phyloP scores from a whole-genome alignment of 768 basidiomycete genomes.

The Rhizopogon roseolus region DNA sequence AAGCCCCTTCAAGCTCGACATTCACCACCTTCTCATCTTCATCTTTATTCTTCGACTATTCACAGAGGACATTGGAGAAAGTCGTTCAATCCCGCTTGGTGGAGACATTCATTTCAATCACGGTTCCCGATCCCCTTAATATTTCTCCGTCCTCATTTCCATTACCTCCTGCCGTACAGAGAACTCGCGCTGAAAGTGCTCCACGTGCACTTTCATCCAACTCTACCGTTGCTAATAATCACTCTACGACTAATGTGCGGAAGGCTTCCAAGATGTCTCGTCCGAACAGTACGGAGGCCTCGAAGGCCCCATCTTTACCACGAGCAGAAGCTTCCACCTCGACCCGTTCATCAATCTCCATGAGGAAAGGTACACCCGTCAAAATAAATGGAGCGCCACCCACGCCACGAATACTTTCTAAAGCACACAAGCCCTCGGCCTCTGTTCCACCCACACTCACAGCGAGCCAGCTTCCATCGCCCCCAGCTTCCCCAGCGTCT shows the following conservation, averaged over 20 bases:
- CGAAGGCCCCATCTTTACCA: constrained; percentile 11
- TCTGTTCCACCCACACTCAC: constrained; percentile 21
- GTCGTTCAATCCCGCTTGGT: constrained; percentile 69
- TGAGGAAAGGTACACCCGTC: constrained; percentile 12
- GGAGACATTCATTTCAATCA: constrained; percentile 69
- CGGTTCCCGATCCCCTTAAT: constrained; percentile 28
- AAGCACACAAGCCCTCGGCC: constrained; percentile 18
- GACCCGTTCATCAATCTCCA: constrained; percentile 9
- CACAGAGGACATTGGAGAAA: constrained; percentile 65
- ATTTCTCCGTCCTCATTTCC: constrained; percentile 10
- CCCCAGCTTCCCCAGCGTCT: constrained; percentile 14
- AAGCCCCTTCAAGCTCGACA: neutral
- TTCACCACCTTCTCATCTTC: constrained; percentile 18
- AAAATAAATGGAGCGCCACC: constrained; percentile 14
- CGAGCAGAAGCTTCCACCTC: constrained; percentile 4
- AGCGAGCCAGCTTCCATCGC: constrained; percentile 15
- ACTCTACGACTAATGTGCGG: constrained; percentile 6
- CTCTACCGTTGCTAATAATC: neutral
- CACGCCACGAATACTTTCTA: constrained; percentile 6
- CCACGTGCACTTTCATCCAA: constrained; percentile 10
- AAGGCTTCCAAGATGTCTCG: constrained; percentile 10
- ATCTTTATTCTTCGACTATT: constrained; percentile 49
- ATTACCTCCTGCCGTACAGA: constrained; percentile 22
- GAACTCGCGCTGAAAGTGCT: constrained; percentile 22
- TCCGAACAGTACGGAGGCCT: constrained; percentile 11